Percentiles rank a stretch among this genome's conserved stretches.
Evolutionary conservation across 2,329 filamentous ascomycete species (phyloP).

Genomic region (Cladosporium halotolerans): DNA sequence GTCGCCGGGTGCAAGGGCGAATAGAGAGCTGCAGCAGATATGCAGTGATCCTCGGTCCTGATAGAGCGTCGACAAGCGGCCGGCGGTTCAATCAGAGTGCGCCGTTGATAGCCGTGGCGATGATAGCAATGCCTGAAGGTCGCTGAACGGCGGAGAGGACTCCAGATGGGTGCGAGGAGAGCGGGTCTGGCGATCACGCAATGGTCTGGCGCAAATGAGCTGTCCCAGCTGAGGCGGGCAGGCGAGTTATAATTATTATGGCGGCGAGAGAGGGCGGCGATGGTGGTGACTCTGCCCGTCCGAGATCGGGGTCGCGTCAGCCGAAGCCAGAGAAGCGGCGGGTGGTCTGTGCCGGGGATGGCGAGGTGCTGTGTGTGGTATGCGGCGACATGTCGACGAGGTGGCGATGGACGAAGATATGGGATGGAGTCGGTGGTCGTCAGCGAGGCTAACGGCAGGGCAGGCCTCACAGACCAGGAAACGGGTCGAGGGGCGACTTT

Average conservation of each 20-base stretch:
- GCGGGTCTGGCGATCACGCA: no score
- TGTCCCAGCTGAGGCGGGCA: no score
- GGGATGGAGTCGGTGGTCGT: no score
- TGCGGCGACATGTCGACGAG: not conserved
- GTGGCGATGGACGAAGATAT: no score
- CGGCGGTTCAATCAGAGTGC: constrained; percentile 5
- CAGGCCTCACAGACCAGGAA: constrained; percentile 2
- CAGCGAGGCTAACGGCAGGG: not conserved
- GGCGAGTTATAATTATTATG: no score
- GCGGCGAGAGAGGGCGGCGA: no score
- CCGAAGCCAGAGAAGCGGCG: not conserved
- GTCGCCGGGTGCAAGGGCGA: not conserved
- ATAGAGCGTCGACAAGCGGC: not conserved
- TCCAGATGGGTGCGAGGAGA: no score
- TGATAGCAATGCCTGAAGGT: not conserved
- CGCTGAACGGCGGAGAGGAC: no score
- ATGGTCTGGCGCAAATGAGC: no score
- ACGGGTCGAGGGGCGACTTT: not conserved
- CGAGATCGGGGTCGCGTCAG: constrained; percentile 5
- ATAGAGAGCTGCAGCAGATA: not conserved
- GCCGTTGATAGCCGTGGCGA: constrained; percentile 6
- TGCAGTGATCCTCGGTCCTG: constrained; percentile 1
- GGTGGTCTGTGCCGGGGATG: no score
- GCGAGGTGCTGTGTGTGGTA: no score
- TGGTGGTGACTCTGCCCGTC: not conserved